Evolutionary conservation across 2,329 filamentous ascomycete genomes (phyloP).

Genomic region (Penicillium sp.): DNA sequence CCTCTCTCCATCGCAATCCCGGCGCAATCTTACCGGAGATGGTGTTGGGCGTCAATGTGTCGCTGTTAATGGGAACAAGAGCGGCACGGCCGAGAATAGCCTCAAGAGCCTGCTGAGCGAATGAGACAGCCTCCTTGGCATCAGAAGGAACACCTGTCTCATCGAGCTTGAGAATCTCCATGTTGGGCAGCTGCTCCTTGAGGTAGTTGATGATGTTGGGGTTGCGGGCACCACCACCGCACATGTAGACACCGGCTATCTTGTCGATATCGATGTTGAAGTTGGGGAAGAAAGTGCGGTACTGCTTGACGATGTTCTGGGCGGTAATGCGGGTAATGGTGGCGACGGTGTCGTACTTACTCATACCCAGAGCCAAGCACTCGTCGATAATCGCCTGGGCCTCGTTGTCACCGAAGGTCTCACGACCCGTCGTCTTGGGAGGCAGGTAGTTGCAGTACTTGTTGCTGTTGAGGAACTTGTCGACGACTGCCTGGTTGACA

Average conservation of each 20-base stretch:
- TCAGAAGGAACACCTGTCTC: constrained; percentile 57
- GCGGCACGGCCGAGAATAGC: constrained; percentile 57
- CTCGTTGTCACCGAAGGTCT: constrained; percentile 59
- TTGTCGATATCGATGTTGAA: constrained; percentile 50
- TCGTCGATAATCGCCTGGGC: constrained; percentile 53
- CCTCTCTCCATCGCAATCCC: constrained; percentile 3
- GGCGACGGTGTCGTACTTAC: constrained; percentile 41
- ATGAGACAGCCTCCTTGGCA: constrained; percentile 61
- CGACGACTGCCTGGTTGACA: constrained; percentile 54
- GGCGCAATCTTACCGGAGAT: constrained; percentile 8
- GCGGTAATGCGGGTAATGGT: constrained; percentile 61
- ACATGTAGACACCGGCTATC: constrained; percentile 60
- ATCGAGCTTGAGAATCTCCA: constrained; percentile 56
- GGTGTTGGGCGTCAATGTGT: constrained; percentile 7
- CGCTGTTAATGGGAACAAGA: constrained; percentile 45
- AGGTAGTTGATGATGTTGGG: constrained; percentile 58
- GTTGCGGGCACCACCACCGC: constrained; percentile 60
- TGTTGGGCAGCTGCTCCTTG: constrained; percentile 47
- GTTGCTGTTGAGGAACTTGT: constrained; percentile 49
- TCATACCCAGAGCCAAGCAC: constrained; percentile 43
- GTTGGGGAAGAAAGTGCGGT: constrained; percentile 40
- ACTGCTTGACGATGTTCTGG: constrained; percentile 52
- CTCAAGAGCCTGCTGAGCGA: constrained; percentile 63
- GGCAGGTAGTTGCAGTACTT: constrained; percentile 54
- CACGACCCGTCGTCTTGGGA: constrained; percentile 59